Conservation (phyloP, 352 stramenopile species). For the Phytopythium boreale region DNA sequence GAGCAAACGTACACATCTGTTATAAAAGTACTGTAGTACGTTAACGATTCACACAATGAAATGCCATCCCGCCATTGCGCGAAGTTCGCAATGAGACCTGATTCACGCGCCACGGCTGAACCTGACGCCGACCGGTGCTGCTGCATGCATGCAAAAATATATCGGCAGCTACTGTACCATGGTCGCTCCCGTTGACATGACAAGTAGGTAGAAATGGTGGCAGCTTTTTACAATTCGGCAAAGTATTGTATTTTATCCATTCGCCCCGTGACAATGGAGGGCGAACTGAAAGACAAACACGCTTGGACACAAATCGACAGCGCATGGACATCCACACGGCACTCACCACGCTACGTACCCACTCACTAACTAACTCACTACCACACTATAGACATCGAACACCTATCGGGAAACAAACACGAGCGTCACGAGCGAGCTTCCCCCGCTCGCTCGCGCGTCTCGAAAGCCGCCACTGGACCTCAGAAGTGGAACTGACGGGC, state of each 20-base stretch:
- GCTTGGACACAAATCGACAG: constrained; percentile 1
- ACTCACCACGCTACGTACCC: not conserved
- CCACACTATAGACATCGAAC: constrained; percentile 13
- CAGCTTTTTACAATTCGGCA: not conserved
- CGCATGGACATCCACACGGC: not conserved
- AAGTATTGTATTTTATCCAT: constrained; percentile 2
- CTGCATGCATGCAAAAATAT: no score
- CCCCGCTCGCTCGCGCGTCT: constrained; percentile 4
- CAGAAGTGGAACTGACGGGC: constrained; percentile 26
- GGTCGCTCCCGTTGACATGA: not conserved
- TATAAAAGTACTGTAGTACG: no score
- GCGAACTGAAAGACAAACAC: not conserved
- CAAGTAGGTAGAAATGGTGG: not conserved
- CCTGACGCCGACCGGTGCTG: no score
- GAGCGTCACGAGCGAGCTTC: not conserved
- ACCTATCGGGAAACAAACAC: not conserved
- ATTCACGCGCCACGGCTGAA: no score
- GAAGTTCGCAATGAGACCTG: no score
- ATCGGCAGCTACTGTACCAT: not conserved
- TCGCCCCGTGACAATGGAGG: not conserved
- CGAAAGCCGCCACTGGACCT: not conserved
- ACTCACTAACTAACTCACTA: constrained; percentile 2
- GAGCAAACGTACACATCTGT: no score
- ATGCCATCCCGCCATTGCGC: no score
- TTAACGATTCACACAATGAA: no score